A percentile compares a stretch with the other conserved stretches of the same genome.
Conservation (phyloP, 192 early-diverging fungal genomes). For the Haplosporangium gracile region DNA sequence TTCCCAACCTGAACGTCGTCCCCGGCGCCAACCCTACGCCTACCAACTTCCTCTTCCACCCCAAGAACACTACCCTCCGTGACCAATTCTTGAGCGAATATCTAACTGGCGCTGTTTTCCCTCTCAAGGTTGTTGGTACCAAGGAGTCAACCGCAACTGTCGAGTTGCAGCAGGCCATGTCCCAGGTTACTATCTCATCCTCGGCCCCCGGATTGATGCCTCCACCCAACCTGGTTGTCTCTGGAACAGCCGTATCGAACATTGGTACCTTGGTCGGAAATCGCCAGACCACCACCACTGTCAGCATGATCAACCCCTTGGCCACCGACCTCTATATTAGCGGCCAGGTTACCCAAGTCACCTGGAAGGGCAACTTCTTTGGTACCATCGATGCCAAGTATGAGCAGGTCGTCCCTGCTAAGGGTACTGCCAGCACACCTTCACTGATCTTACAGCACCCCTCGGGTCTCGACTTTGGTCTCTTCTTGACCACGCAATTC, state of each 20-base stretch:
- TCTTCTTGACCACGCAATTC: conserved; percentile 41
- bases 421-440: conserved; percentile 21
- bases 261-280: conserved; percentile 31
- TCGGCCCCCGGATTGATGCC: conserved; percentile 34
- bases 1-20: conserved; percentile 42
- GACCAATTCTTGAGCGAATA: conserved; percentile 46
- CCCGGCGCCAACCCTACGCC: conserved; percentile 44
- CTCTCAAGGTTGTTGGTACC: conserved; percentile 44
- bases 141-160: conserved; percentile 31
- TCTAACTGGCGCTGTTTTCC: conserved; percentile 24
- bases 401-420: conserved; percentile 29
- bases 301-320: conserved; percentile 48
- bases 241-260: conserved; percentile 34
- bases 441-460: conserved; percentile 39
- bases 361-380: conserved; percentile 45
- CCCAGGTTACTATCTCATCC: conserved; percentile 23
- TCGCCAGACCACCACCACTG: conserved; percentile 27
- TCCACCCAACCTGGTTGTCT: conserved; percentile 27
- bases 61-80: conserved; percentile 42
- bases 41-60: conserved; percentile 50
- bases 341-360: conserved; percentile 37
- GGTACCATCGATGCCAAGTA: conserved; percentile 35
- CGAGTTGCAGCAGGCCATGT: conserved; percentile 45
- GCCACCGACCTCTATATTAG: conserved; percentile 32
- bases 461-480: conserved; percentile 35